Base-by-base conservation (phyloP, 345 rosid genomes). In the Kandelia obovata region DNA sequence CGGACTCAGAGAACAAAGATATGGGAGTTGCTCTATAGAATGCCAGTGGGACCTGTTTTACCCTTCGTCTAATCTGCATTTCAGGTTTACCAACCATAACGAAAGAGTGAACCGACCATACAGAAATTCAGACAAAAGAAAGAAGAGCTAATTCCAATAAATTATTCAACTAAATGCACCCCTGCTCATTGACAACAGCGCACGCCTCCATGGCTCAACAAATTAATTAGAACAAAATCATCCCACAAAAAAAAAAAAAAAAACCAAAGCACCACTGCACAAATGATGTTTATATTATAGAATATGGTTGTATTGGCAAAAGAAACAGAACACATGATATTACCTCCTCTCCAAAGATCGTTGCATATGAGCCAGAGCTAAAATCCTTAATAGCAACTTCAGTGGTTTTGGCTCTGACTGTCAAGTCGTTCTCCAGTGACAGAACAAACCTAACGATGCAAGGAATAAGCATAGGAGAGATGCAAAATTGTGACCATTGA, bases 281-380 rank as follows among this genome's bases (percentile, higher is more conserved):
- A 56, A 1, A 56, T 56, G 11, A 56, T 56, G 28, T 25, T 25
- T 56, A 56, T 25, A 25, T 3, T 25, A 25, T 9, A 21, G 28
- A 25, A 10, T 4, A 25, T 2, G 6, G 19, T 43, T 25, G 16
- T 21, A 10, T 2, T 56, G 25, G 26, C 59, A 56, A 56, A 11
- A 56, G 28, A 56, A 25, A 56, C 28, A 56, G 31, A 16, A 9
- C 30, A n/a, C 58, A 21, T 20, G 13, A 16, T 25, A 60, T 77
- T 87, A 95, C 99, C 99, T 95, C 98, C 21, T 85, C 92, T 53
- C 88, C 96, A 26, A 95, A 88, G 66, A 95, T 87, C 26, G 99
- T 91, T 62, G 86, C 94, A 64, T 90, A 95, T 65, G 99, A 95
- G 75, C 93, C 92, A 23, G 96, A 90, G 78, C 91, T 83, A 71